Conservation (phyloP, 2,329 filamentous ascomycete genomes). For the Alternaria ethzedia region DNA sequence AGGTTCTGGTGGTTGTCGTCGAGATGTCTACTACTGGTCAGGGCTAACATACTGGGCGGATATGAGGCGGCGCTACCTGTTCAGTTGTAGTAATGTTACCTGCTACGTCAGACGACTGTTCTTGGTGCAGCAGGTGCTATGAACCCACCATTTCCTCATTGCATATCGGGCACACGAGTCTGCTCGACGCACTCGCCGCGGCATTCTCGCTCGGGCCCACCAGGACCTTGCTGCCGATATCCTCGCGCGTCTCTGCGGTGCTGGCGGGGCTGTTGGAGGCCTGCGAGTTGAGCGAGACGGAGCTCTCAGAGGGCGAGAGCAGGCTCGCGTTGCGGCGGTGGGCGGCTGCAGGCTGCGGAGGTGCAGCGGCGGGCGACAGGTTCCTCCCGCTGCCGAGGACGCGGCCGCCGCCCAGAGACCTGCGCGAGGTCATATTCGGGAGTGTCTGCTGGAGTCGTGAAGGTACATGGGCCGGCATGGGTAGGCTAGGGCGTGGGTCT, state of each 20-base stretch:
- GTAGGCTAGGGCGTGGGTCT: constrained; percentile 15
- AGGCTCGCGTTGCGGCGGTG: constrained; percentile 55
- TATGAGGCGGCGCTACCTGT: constrained; percentile 52
- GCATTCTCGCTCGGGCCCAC: constrained; percentile 65
- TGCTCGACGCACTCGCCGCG: constrained; percentile 65
- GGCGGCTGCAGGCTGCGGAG: constrained; percentile 33
- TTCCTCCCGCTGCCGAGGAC: constrained; percentile 86
- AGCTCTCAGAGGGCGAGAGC: constrained; percentile 72
- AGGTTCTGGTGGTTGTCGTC: constrained; percentile 91
- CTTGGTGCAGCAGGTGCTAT: constrained; percentile 17
- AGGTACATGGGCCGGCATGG: constrained; percentile 23
- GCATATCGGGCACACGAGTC: constrained; percentile 94
- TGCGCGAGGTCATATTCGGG: constrained; percentile 54
- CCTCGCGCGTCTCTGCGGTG: constrained; percentile 70
- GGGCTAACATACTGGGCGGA: constrained; percentile 14
- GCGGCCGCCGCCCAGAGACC: constrained; percentile 84
- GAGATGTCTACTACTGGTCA: constrained; percentile 64
- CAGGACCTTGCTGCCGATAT: constrained; percentile 81
- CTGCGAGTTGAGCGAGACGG: constrained; percentile 77
- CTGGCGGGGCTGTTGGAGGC: constrained; percentile 74
- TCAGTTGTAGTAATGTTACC: constrained; percentile 91
- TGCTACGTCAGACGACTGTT: constrained; percentile 51
- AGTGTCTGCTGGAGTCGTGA: constrained; percentile 24
- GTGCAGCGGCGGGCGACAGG: constrained; percentile 69
- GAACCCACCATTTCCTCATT: constrained; percentile 88